These are phyloP conservation scores for Pseudogymnoascus sp. DNA, from an alignment of 2,329 filamentous ascomycete genomes.

Conservation along the genomic window DNA sequence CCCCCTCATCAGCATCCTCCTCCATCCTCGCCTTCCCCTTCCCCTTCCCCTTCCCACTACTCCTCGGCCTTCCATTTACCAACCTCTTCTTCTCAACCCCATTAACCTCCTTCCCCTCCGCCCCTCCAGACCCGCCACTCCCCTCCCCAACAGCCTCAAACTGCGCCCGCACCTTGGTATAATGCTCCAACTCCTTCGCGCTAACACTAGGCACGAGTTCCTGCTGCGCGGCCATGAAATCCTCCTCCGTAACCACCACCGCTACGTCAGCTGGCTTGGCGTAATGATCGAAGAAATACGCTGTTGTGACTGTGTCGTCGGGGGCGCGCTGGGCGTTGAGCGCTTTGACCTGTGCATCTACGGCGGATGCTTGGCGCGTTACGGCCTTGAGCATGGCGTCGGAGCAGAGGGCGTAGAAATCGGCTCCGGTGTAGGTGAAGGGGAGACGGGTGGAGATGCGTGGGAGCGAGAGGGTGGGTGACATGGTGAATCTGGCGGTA, in stretches of 20 bases:
- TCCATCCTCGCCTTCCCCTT: slow-evolving; percentile 39
- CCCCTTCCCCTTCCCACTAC: slow-evolving; percentile 51
- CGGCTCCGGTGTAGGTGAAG: slow-evolving; percentile 94
- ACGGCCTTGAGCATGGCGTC: slow-evolving; percentile 99
- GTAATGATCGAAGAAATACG: slow-evolving; percentile 92
- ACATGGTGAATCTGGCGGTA: slow-evolving; percentile 70
- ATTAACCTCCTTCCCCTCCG: slow-evolving; percentile 21
- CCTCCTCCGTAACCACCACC: slow-evolving; percentile 80
- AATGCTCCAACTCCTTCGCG: slow-evolving; percentile 83
- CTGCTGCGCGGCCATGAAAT: slow-evolving; percentile 71
- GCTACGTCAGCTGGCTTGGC: slow-evolving; percentile 73
- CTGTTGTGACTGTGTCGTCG: slow-evolving; percentile 55
- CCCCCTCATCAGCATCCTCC: slow-evolving; percentile 46
- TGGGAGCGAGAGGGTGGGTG: slow-evolving; percentile 66
- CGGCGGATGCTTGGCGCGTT: slow-evolving; percentile 73
- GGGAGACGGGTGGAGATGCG: slow-evolving; percentile 69
- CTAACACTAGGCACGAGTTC: slow-evolving; percentile 94
- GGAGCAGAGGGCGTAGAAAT: slow-evolving; percentile 93
- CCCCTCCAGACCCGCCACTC: slow-evolving; percentile 28
- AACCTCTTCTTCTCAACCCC: slow-evolving; percentile 17
- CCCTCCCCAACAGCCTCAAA: slow-evolving; percentile 59
- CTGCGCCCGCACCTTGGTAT: slow-evolving; percentile 69
- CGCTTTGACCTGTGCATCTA: slow-evolving; percentile 71
- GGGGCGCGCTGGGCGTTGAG: slow-evolving; percentile 47
- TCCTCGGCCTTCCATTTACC: slow-evolving; percentile 13